Conservation (phyloP, 306 rosid species). For the Quercus bicolor region DNA sequence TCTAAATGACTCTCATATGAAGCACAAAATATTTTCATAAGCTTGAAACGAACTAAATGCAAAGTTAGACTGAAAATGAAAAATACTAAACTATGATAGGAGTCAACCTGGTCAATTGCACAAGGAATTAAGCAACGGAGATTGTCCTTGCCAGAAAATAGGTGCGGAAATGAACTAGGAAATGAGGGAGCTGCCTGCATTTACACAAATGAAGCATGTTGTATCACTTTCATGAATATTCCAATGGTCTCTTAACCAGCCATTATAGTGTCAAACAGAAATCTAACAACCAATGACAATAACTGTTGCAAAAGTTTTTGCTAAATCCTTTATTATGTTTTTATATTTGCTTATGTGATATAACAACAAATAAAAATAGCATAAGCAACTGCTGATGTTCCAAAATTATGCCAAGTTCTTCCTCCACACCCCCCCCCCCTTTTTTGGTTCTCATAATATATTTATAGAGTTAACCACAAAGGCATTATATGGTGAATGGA, state of each 20-base stretch:
- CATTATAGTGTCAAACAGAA: neutral
- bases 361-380: neutral
- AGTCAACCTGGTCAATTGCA: conserved; percentile 87
- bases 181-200: conserved; percentile 95
- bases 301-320: neutral
- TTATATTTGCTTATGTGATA: neutral
- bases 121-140: conserved; percentile 94
- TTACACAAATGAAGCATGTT: conserved; percentile 20
- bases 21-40: neutral
- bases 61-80: conserved; percentile 3
- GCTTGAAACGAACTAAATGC: neutral
- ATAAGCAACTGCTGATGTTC: too few relatives aligned
- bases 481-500: neutral
- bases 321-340: neutral
- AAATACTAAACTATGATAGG: neutral
- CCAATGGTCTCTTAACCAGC: neutral
- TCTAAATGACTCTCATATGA: too few relatives aligned
- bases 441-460: neutral
- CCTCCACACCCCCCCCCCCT: too few relatives aligned
- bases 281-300: neutral
- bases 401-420: too few relatives aligned
- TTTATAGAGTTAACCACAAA: neutral
- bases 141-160: conserved; percentile 69
- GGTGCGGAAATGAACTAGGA: conserved; percentile 98
- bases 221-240: conserved; percentile 21